Evolutionary conservation across 495 filamentous ascomycete species (phyloP).

Genomic region (Aspergillus carlsbadensis): DNA sequence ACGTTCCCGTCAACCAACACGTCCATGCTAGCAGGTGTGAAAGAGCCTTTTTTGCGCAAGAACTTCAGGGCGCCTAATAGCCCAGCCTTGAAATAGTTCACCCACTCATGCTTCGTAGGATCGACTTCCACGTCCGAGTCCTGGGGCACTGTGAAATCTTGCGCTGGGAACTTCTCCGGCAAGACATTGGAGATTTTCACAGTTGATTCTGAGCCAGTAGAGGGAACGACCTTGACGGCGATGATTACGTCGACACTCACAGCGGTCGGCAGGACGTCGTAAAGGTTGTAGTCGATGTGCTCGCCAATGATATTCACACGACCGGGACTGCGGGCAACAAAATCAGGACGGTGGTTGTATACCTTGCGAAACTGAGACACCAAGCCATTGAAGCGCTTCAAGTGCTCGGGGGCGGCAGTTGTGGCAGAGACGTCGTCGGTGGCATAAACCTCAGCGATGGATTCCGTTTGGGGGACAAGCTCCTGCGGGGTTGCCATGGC

Average conservation of each 20-base stretch:
- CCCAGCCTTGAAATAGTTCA: constrained; percentile 97
- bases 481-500: constrained; percentile 46
- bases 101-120: constrained; percentile 84
- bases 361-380: constrained; percentile 66
- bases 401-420: constrained; percentile 35
- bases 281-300: constrained; percentile 98
- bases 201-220: constrained; percentile 38
- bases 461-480: constrained; percentile 49
- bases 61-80: constrained; percentile 78
- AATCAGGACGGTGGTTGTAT: constrained; percentile 73
- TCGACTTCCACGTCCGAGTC: constrained; percentile 76
- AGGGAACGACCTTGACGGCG: constrained; percentile 66
- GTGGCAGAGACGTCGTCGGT: constrained; percentile 43
- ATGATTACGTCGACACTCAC: constrained; percentile 87
- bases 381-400: constrained; percentile 68
- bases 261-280: constrained; percentile 93
- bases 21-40: constrained; percentile 76
- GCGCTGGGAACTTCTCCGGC: constrained; percentile 69
- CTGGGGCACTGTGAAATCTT: constrained; percentile 70
- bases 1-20: constrained; percentile 90
- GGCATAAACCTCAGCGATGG: constrained; percentile 50
- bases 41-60: constrained; percentile 57
- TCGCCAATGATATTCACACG: constrained; percentile 98
- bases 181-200: constrained; percentile 78
- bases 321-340: constrained; percentile 86